phyloP scores from a whole-genome alignment of 257 asterid species.

The Plantago ovata region DNA sequence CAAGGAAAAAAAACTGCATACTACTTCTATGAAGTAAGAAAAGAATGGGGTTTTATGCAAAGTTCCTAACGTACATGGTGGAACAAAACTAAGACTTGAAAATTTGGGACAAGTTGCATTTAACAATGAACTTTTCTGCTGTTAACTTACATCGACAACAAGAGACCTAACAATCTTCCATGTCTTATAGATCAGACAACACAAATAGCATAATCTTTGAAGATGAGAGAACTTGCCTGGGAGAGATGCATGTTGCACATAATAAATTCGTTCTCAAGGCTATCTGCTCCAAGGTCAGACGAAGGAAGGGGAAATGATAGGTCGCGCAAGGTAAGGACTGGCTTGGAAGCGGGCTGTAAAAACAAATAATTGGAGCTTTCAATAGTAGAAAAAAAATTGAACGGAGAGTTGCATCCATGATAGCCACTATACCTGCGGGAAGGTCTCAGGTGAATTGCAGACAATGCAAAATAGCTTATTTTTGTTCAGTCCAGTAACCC shows the following conservation, averaged over 20 bases:
- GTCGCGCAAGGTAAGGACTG: constrained; percentile 77
- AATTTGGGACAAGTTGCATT: no score
- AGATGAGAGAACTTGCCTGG: constrained; percentile 38
- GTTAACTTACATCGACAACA: not conserved
- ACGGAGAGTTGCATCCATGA: constrained; percentile 10
- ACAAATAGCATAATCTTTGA: constrained; percentile 17
- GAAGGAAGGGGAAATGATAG: constrained; percentile 88
- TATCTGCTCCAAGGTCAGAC: constrained; percentile 94
- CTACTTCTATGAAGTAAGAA: no score
- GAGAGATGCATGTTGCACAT: constrained; percentile 67
- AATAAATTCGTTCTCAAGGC: constrained; percentile 87
- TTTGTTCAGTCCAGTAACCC: constrained; percentile 83
- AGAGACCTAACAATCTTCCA: not conserved
- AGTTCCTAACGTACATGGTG: no score
- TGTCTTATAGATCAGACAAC: constrained; percentile 1
- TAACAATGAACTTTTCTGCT: no score
- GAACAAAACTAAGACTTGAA: no score
- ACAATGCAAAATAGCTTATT: constrained; percentile 77
- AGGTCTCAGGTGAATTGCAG: constrained; percentile 83
- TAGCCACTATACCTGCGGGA: constrained; percentile 67
- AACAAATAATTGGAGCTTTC: constrained; percentile 16
- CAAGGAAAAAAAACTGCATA: no score
- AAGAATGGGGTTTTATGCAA: no score
- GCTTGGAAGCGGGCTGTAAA: constrained; percentile 82
- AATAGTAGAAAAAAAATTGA: constrained; percentile 8